Evolutionary conservation across 208 protist species (phyloP), one percentile per base, ranked within the genome.

Genomic region (Trypanosoma boissoni): DNA sequence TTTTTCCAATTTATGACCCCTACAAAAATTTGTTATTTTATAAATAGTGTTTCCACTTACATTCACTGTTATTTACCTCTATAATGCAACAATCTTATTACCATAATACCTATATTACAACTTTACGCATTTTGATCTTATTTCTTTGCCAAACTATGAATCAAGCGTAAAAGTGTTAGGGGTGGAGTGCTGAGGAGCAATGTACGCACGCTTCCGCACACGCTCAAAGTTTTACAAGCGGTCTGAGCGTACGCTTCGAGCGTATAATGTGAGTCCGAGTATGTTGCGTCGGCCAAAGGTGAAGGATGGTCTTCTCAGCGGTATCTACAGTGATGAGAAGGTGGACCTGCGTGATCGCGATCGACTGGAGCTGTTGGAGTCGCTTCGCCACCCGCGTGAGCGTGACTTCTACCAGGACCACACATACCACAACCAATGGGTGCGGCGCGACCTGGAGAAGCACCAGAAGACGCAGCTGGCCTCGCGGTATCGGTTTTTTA

Each of bases 321-420:
- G 85, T 28, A 68, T 84, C 50, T 88, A 92, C 71, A 68, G 57
- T 3, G 86, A 95, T 59, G 74, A 89, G 51, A 83, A 44, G 28
- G 70, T 90, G 0, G 88, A 95, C 62, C 69, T 95, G 46, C 74
- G 83, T 12, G 82, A 92, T 41, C 73, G 76, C 20, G 80, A 95
- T 59, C 70, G 82, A 10, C 64, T 95, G 20, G 84, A 92, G 57
- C 58, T 92, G 58, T 52, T 91, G 2, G 88, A 95, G 71, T 56
- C 76, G 26, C 86, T 95, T 18, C 88, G 88, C 16, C 83, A 92
- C 69, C 88, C 88, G 1, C 56, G 68, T n/a, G 88, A 95, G 56
- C 76, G 85, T 7, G 88, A 95, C 54, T 95, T 95, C 66, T 95
- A 95, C 58, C 88, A 95, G 61, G 88, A 95, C 41, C 88, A 95